These are phyloP conservation scores for Chalara sp. DNA, from an alignment of 2,329 filamentous ascomycete species.

Conservation along the genomic window DNA sequence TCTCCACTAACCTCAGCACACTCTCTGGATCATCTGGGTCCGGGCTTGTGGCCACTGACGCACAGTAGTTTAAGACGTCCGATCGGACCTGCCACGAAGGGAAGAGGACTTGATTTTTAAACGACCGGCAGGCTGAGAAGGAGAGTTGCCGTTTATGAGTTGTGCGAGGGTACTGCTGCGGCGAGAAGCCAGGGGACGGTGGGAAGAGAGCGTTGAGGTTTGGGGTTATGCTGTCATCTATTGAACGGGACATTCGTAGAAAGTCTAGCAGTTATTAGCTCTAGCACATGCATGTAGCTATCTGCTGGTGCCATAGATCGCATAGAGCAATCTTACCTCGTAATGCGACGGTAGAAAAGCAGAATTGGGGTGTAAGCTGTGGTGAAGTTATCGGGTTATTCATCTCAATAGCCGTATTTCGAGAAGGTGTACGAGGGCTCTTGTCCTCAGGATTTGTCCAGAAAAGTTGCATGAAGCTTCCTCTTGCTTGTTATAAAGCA, in stretches of 20 bases:
- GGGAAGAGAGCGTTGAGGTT: constrained; percentile 87
- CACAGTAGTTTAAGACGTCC: constrained; percentile 84
- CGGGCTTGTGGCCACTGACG: constrained; percentile 76
- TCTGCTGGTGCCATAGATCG: too few relatives aligned
- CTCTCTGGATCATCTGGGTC: constrained; percentile 82
- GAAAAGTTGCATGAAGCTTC: too few relatives aligned
- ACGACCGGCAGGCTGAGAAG: constrained; percentile 55
- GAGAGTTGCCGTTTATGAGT: constrained; percentile 48
- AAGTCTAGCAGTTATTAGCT: constrained; percentile 57
- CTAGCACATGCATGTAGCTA: neutral
- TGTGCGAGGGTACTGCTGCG: constrained; percentile 48
- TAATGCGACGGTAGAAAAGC: constrained; percentile 63
- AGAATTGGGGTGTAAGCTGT: constrained; percentile 65
- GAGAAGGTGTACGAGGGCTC: too few relatives aligned
- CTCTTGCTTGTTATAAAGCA: too few relatives aligned
- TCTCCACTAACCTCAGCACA: constrained; percentile 62
- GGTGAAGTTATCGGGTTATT: constrained; percentile 32
- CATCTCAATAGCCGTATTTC: constrained; percentile 8
- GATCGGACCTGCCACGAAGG: constrained; percentile 80
- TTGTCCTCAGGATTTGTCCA: too few relatives aligned
- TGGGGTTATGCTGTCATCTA: constrained; percentile 91
- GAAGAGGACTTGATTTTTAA: constrained; percentile 75
- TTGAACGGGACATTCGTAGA: constrained; percentile 75
- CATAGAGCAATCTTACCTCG: constrained; percentile 44
- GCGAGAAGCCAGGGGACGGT: constrained; percentile 63